Evolutionary conservation across 2,329 filamentous ascomycete species (phyloP).

Genomic region (Metarhizium brunneum): DNA sequence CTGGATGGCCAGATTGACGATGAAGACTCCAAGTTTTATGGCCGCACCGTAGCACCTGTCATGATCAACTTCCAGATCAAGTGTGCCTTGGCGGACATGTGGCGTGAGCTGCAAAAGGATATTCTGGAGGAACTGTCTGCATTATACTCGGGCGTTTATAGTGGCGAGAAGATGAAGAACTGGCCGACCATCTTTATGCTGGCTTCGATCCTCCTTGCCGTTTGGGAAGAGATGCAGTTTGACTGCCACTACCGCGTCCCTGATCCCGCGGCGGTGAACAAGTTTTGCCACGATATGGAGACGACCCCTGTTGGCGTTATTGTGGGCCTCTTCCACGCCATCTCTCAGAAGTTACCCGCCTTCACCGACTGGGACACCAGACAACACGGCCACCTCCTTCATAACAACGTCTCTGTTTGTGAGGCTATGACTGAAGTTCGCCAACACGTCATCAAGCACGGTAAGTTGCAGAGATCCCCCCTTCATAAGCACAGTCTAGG

Average conservation of each 20-base stretch:
- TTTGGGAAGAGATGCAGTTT: slow-evolving; percentile 99
- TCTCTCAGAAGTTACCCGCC: slow-evolving; percentile 88
- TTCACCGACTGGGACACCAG: slow-evolving; percentile 91
- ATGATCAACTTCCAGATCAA: slow-evolving; percentile 99
- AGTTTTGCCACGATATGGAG: slow-evolving; percentile 97
- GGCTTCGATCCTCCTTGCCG: slow-evolving; percentile 81
- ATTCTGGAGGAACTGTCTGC: slow-evolving; percentile 87
- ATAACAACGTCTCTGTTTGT: slow-evolving; percentile 86
- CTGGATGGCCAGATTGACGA: slow-evolving; percentile 80
- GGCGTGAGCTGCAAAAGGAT: slow-evolving; percentile 94
- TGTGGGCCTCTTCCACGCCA: slow-evolving; percentile 92
- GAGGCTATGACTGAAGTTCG: slow-evolving; percentile 95
- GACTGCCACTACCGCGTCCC: slow-evolving; percentile 94
- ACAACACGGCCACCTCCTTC: slow-evolving; percentile 82
- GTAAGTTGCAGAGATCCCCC: slow-evolving; percentile 43
- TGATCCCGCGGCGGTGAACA: slow-evolving; percentile 74
- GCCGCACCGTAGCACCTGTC: slow-evolving; percentile 85
- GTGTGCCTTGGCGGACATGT: slow-evolving; percentile 93
- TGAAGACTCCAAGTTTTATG: slow-evolving; percentile 75
- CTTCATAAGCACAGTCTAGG: background rate
- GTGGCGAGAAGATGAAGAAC: slow-evolving; percentile 93
- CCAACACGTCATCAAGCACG: slow-evolving; percentile 85
- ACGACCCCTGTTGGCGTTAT: slow-evolving; percentile 92
- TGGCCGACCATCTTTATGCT: slow-evolving; percentile 99
- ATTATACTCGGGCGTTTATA: slow-evolving; percentile 96